Percentiles rank a stretch among this genome's conserved stretches.
Conservation (phyloP, 2,329 filamentous ascomycete species). For the Aspergillus fumigatiaffinis region DNA sequence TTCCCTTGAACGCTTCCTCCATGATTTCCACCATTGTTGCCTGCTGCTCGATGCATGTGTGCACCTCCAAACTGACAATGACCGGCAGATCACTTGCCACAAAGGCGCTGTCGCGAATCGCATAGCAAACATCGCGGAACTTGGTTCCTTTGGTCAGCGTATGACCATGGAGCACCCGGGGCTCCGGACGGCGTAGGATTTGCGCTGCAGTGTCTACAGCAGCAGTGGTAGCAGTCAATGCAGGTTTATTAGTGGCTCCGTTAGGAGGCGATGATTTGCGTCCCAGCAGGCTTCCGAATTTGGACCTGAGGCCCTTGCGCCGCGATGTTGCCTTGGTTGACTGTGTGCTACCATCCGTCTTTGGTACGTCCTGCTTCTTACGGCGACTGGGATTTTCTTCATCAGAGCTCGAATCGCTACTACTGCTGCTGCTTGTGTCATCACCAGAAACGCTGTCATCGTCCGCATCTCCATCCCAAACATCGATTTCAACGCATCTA, state of each 20-base stretch:
- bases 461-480: slow-evolving; percentile 71
- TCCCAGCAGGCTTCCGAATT: slow-evolving; percentile 18
- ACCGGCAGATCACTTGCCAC: slow-evolving; percentile 70
- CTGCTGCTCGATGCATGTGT: slow-evolving; percentile 78
- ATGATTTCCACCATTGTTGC: slow-evolving; percentile 92
- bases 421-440: slow-evolving; percentile 34
- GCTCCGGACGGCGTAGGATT: slow-evolving; percentile 53
- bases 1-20: slow-evolving; percentile 75
- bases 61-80: slow-evolving; percentile 89
- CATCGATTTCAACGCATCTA: slow-evolving; percentile 90
- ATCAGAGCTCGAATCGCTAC: slow-evolving; percentile 22
- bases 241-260: neutral
- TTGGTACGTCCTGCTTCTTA: slow-evolving; percentile 18
- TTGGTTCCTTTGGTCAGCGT: slow-evolving; percentile 81
- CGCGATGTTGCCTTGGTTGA: slow-evolving; percentile 5
- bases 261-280: slow-evolving; percentile 13
- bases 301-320: slow-evolving; percentile 18
- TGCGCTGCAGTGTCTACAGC: slow-evolving; percentile 3
- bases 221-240: neutral
- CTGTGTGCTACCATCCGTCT: slow-evolving; percentile 6
- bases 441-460: slow-evolving; percentile 28
- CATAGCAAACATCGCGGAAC: slow-evolving; percentile 80
- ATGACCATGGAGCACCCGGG: slow-evolving; percentile 79
- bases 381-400: slow-evolving; percentile 11
- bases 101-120: slow-evolving; percentile 76